Base-by-base conservation (phyloP, 2,329 filamentous ascomycete species). In the Xylaria sp. region DNA sequence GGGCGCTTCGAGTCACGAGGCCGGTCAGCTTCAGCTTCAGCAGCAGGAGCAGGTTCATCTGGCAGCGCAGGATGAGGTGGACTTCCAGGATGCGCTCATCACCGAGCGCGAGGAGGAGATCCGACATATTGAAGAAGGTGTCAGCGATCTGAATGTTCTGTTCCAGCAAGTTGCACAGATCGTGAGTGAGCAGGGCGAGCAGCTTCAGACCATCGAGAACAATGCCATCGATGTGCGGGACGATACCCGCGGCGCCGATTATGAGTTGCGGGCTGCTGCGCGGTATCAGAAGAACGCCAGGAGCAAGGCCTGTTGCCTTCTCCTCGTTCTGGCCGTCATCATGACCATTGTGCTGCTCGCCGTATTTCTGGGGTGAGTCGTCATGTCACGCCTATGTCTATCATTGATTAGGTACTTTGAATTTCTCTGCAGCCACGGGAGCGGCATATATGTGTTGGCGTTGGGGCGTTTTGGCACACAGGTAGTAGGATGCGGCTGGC, bases 161-260 rank as follows among this genome's bases (percentile, higher is more conserved):
- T 99, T 99, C 80, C 84, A 92, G 64, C 93, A 99, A 78, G 92
- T 99, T n/a, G 94, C 93, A 52, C 92, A 96, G 74, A 97, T 99
- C 74, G 92, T 99, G 54, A 86, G 86, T 62, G 93, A 97, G 76
- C 94, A 99, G 76, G 94, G 94, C 54, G 90, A 91, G 68, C 85
- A 90, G 75, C 80, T 99, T 35, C 89, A 93, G 70, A 90, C 90
- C 16, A 96, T 99, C 69, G 87, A 86, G 63, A 88, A 91, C 67
- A 97, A 97, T 68, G 91, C 97, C 5, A 86, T 94, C 73, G 87
- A 87, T 63, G 90, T 92, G 51, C 83, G 88, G 62, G 85, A 88
- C 60, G 88, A 96, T 71, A 96, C 92, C 10, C 81, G 86, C 57
- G 91, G 91, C 46, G 95, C 93, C 48, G 91, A 97, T 73, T 76